Conservation (phyloP, 257 asterid species). For the Jasminum sambac region DNA sequence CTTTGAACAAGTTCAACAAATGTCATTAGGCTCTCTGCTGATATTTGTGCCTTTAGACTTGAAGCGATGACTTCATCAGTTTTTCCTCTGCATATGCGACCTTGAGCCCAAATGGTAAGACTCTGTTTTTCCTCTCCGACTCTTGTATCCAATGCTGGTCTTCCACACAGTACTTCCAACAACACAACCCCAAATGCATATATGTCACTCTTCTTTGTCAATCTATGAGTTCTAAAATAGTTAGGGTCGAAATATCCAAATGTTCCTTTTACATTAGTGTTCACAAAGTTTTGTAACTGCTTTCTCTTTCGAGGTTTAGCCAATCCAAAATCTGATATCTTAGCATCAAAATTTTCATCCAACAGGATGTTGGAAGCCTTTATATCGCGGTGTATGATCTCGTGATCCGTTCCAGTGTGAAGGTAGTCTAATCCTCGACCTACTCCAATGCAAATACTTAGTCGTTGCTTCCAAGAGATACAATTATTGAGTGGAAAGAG, state of each 20-base stretch:
- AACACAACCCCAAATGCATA: conserved; percentile 65
- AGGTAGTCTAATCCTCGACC: conserved; percentile 55
- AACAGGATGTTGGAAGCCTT: conserved; percentile 59
- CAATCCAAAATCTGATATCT: conserved; percentile 69
- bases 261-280: conserved; percentile 58
- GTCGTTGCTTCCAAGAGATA: conserved; percentile 45
- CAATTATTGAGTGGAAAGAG: conserved; percentile 36
- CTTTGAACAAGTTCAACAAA: conserved; percentile 39
- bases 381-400: conserved; percentile 59
- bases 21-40: conserved; percentile 37
- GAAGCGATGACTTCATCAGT: conserved; percentile 35
- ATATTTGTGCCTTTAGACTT: conserved; percentile 36
- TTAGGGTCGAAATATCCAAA: conserved; percentile 57
- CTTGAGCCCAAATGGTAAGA: conserved; percentile 46
- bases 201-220: conserved; percentile 51
- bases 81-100: conserved; percentile 39
- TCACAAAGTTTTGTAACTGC: conserved; percentile 39
- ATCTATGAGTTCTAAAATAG: conserved; percentile 39
- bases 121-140: conserved; percentile 32
- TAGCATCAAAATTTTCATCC: conserved; percentile 48
- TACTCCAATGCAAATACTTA: conserved; percentile 49
- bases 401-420: conserved; percentile 35
- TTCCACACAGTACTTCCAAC: conserved; percentile 51
- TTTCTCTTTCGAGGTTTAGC: conserved; percentile 45
- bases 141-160: conserved; percentile 44